A percentile compares a stretch with the other conserved stretches of the same genome.
Conservation (phyloP, 352 stramenopile species). For the Phytopythium oedochilum region DNA sequence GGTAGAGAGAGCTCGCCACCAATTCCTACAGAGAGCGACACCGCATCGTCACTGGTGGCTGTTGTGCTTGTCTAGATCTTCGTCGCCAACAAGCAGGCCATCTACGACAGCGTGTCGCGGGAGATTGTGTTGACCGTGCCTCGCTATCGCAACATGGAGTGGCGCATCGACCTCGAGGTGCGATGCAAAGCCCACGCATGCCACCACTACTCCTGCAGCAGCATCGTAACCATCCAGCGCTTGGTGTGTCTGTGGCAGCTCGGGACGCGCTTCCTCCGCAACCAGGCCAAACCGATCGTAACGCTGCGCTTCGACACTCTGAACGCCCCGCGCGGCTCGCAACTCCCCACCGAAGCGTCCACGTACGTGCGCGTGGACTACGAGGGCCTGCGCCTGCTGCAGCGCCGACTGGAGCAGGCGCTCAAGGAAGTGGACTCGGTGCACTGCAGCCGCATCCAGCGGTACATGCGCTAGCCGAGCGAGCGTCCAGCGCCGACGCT, state of each 20-base stretch:
- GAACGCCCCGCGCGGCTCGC: slow-evolving; percentile 10
- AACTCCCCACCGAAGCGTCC: slow-evolving; percentile 20
- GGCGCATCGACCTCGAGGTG: slow-evolving; percentile 82
- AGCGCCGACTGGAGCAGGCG: slow-evolving; percentile 58
- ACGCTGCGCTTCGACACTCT: slow-evolving; percentile 59
- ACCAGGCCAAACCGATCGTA: slow-evolving; percentile 61
- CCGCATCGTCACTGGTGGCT: not conserved
- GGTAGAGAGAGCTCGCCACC: slow-evolving; percentile 14
- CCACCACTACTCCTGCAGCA: no score
- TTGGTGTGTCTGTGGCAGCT: slow-evolving; percentile 21
- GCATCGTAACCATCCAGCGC: not conserved
- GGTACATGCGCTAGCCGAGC: slow-evolving; percentile 50
- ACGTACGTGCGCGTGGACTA: slow-evolving; percentile 61
- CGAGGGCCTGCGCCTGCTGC: slow-evolving; percentile 53
- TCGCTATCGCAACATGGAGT: slow-evolving; percentile 62
- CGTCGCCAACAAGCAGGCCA: slow-evolving; percentile 33
- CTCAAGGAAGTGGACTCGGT: slow-evolving; percentile 67
- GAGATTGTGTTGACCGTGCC: slow-evolving; percentile 38
- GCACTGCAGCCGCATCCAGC: slow-evolving; percentile 66
- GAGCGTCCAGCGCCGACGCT: not conserved
- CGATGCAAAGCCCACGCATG: not conserved
- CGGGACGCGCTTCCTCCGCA: slow-evolving; percentile 51
- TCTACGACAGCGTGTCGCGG: slow-evolving; percentile 42
- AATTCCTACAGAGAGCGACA: no score
- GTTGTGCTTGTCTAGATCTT: slow-evolving; percentile 33